Evolutionary conservation across 1,284 basidiomycete genomes (phyloP).

Genomic region (Marasmius fiardii): DNA sequence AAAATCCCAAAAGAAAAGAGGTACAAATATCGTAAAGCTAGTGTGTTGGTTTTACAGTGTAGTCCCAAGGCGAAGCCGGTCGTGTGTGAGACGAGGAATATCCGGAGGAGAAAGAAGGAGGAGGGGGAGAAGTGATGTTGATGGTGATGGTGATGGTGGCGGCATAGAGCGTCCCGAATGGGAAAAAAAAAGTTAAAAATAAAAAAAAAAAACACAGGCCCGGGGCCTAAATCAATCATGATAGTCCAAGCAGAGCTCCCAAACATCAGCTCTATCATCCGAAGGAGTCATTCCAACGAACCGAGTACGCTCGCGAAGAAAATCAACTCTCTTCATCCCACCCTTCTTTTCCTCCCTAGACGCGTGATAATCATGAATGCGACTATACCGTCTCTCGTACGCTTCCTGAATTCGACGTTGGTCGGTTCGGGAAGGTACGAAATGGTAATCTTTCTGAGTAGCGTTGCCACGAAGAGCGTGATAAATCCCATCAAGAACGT

Average conservation of each 20-base stretch:
- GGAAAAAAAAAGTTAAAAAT: too few relatives aligned
- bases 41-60: too few relatives aligned
- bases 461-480: slow-evolving; percentile 34
- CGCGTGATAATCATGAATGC: slow-evolving; percentile 21
- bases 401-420: slow-evolving; percentile 34
- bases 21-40: too few relatives aligned
- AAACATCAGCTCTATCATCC: background rate
- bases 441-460: slow-evolving; percentile 33
- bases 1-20: too few relatives aligned
- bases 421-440: slow-evolving; percentile 21
- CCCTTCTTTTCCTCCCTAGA: slow-evolving; percentile 32
- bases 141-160: too few relatives aligned
- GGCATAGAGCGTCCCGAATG: too few relatives aligned
- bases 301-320: slow-evolving; percentile 28
- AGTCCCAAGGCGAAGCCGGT: too few relatives aligned
- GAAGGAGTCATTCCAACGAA: slow-evolving; percentile 28
- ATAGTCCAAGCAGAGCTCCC: background rate
- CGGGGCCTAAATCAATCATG: too few relatives aligned
- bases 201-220: too few relatives aligned
- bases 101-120: too few relatives aligned
- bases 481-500: slow-evolving; percentile 34
- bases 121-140: too few relatives aligned
- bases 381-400: slow-evolving; percentile 39
- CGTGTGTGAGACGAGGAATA: too few relatives aligned
- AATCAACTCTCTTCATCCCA: slow-evolving; percentile 38